A percentile compares a stretch with the other conserved stretches of the same genome.
Evolutionary conservation across 495 filamentous ascomycete genomes (phyloP).

Genomic region (Neurospora discreta): DNA sequence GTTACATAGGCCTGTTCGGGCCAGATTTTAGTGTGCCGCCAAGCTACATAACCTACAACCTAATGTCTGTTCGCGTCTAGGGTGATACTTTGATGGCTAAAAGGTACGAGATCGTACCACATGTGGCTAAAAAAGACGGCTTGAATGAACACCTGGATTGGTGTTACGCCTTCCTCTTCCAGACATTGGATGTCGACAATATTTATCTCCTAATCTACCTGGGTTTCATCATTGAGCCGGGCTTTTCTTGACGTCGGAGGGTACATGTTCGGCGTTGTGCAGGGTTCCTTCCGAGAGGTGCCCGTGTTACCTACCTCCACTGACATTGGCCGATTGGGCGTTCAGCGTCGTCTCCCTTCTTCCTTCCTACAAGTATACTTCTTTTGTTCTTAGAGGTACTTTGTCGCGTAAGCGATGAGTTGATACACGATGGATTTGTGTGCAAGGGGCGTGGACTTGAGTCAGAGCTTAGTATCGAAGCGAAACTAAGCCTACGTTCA

Average conservation of each 20-base stretch:
- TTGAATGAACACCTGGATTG: background rate
- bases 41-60: background rate
- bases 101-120: background rate
- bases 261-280: background rate
- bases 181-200: background rate
- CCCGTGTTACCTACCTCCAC: background rate
- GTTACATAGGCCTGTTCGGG: background rate
- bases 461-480: background rate
- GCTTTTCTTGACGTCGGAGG: background rate
- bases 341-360: background rate
- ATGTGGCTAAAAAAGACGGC: background rate
- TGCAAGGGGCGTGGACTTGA: background rate
- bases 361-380: background rate
- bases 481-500: background rate
- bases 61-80: background rate
- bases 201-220: background rate
- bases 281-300: background rate
- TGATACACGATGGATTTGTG: background rate
- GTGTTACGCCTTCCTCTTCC: background rate
- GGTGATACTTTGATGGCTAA: background rate
- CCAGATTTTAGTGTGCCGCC: background rate
- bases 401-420: background rate
- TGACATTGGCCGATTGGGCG: slow-evolving; percentile 14
- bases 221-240: background rate
- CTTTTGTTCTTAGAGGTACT: background rate